Evolutionary conservation across 2,329 filamentous ascomycete species (phyloP).

Genomic region (Reticulascus tulasneorum): DNA sequence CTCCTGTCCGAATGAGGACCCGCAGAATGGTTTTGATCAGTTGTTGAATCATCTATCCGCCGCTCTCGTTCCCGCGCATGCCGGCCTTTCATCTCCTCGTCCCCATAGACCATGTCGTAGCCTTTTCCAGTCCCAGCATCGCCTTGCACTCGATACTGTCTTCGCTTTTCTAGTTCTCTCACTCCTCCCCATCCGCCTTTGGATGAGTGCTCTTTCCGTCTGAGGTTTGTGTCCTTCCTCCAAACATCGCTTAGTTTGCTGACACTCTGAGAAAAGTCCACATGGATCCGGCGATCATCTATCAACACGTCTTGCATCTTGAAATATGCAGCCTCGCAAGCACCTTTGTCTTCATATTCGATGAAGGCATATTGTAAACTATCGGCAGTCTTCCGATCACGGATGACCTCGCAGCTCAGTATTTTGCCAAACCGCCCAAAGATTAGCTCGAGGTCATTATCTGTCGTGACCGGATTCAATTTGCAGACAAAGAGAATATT

Average conservation of each 20-base stretch:
- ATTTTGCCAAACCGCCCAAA: conserved; percentile 97
- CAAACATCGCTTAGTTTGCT: conserved; percentile 83
- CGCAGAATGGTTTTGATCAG: conserved; percentile 12
- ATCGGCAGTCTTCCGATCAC: conserved; percentile 89
- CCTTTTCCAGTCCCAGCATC: conserved; percentile 39
- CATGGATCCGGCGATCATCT: conserved; percentile 94
- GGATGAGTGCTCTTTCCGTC: conserved; percentile 53
- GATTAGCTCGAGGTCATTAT: conserved; percentile 91
- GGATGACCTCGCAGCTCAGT: conserved; percentile 90
- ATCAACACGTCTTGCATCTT: conserved; percentile 99
- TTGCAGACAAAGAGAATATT: conserved; percentile 99
- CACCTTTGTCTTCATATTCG: conserved; percentile 87
- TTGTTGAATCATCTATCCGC: conserved; percentile 13
- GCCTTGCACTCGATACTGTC: conserved; percentile 76
- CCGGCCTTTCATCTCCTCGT: conserved; percentile 59
- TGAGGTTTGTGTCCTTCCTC: conserved; percentile 80
- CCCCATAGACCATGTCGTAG: conserved; percentile 81
- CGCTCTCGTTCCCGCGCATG: conserved; percentile 36
- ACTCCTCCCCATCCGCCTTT: conserved; percentile 89
- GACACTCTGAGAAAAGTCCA: conserved; percentile 97
- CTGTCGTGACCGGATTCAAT: conserved; percentile 91
- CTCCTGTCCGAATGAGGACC: too few relatives aligned
- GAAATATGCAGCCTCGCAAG: conserved; percentile 93
- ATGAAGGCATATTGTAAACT: conserved; percentile 97
- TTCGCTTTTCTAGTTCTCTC: conserved; percentile 79